These are phyloP conservation scores for Centrapalus pauciflorus DNA, from an alignment of 129 eudicot genomes.

Conservation along the genomic window DNA sequence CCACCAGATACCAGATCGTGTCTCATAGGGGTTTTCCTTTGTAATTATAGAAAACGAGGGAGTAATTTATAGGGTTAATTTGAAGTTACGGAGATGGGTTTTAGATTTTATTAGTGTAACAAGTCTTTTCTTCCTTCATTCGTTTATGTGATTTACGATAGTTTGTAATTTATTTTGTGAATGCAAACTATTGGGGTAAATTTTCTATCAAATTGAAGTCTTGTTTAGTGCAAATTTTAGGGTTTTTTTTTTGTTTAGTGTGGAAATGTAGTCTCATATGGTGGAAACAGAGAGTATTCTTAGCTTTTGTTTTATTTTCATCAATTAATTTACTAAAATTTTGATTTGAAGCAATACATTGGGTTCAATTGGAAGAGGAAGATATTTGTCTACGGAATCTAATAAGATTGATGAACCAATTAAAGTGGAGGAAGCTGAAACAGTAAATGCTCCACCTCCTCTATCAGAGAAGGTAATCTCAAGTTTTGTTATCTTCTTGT, in stretches of 20 bases:
- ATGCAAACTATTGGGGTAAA: neutral
- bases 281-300: neutral
- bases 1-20: neutral
- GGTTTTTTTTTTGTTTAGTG: neutral
- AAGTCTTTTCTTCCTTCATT: neutral
- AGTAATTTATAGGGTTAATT: neutral
- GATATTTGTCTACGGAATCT: conserved; percentile 55
- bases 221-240: neutral
- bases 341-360: conserved; percentile 36
- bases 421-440: conserved; percentile 80
- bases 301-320: neutral
- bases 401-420: conserved; percentile 48
- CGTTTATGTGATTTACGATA: neutral
- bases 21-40: neutral
- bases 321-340: neutral
- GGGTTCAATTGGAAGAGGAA: conserved; percentile 43
- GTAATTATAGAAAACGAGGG: neutral
- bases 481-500: neutral
- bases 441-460: conserved; percentile 68
- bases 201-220: neutral
- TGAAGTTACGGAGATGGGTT: neutral
- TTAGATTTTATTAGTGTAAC: neutral
- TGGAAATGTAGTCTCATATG: neutral
- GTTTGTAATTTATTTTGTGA: neutral
- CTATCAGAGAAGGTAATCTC: conserved; percentile 69